These are phyloP conservation scores for Didymella glomerata DNA, from an alignment of 2,329 filamentous ascomycete species.

Conservation along the genomic window DNA sequence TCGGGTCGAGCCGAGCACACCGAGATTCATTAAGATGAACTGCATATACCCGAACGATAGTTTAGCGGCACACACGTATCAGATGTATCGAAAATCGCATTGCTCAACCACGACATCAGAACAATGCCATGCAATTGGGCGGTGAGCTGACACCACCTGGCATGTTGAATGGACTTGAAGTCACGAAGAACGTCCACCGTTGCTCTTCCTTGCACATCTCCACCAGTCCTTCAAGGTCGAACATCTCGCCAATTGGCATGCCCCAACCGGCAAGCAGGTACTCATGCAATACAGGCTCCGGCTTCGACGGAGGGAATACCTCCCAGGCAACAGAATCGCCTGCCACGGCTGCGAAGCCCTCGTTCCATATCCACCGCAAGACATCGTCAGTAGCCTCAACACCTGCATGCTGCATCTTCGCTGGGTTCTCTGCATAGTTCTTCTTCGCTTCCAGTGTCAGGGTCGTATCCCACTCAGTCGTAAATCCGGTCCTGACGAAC, in stretches of 20 bases:
- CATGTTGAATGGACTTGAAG: conserved; percentile 23
- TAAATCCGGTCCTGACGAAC: conserved; percentile 31
- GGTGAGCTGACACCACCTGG: conserved; percentile 36
- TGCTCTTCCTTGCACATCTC: conserved; percentile 49
- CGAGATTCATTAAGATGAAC: conserved; percentile 7
- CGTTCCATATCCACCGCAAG: conserved; percentile 46
- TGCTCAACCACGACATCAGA: conserved; percentile 31
- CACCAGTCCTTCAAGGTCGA: conserved; percentile 56
- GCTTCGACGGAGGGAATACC: conserved; percentile 39
- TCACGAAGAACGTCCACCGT: conserved; percentile 57
- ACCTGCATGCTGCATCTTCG: conserved; percentile 43
- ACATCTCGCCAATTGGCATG: conserved; percentile 51
- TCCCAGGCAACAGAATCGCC: conserved; percentile 51
- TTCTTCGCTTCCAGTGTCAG: conserved; percentile 22
- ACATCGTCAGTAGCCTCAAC: conserved; percentile 34
- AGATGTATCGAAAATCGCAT: background rate
- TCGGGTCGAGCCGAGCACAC: conserved; percentile 14
- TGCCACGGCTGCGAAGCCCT: conserved; percentile 41
- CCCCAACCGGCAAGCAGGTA: conserved; percentile 57
- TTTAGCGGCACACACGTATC: no score
- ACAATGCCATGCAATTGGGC: conserved; percentile 47
- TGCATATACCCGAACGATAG: no score
- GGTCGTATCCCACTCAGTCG: conserved; percentile 25
- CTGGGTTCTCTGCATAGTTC: conserved; percentile 33
- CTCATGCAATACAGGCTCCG: conserved; percentile 30